Evolutionary conservation across 148 eudicot genomes (phyloP).

Genomic region (Rhododendron williamsianum): DNA sequence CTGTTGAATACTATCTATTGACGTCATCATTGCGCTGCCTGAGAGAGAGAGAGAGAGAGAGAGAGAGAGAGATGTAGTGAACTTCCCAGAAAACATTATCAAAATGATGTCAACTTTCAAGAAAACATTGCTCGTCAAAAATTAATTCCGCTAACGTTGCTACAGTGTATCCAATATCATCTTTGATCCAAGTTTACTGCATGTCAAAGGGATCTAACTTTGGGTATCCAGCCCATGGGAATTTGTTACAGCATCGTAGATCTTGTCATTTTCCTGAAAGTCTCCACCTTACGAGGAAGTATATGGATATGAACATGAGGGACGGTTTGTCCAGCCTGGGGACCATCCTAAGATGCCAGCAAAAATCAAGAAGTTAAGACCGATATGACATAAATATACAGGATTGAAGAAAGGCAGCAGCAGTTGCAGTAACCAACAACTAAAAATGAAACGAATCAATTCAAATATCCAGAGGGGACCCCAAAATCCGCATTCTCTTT

Average conservation of each 20-base stretch:
- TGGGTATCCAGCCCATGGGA: not conserved
- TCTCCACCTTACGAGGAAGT: slow-evolving; percentile 71
- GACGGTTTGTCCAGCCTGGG: slow-evolving; percentile 86
- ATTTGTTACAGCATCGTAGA: slow-evolving; percentile 67
- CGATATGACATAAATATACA: not conserved
- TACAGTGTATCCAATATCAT: not conserved
- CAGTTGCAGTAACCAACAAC: not conserved
- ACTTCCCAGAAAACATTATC: not conserved
- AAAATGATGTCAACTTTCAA: too few relatives aligned
- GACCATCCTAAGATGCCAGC: slow-evolving; percentile 60
- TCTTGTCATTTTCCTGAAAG: slow-evolving; percentile 84
- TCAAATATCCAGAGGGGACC: not conserved
- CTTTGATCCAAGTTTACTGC: not conserved
- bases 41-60: not conserved
- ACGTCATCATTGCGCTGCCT: not conserved
- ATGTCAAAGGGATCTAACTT: not conserved
- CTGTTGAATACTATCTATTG: not conserved
- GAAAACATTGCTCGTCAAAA: not conserved
- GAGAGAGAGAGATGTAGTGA: not conserved
- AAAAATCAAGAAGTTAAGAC: not conserved
- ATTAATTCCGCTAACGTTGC: not conserved
- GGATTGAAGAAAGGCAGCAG: not conserved
- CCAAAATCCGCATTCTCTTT: not conserved
- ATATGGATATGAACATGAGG: slow-evolving; percentile 92
- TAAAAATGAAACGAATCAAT: not conserved